phyloP scores from a whole-genome alignment of 2,329 filamentous ascomycete species.

The Daldinia sp. region DNA sequence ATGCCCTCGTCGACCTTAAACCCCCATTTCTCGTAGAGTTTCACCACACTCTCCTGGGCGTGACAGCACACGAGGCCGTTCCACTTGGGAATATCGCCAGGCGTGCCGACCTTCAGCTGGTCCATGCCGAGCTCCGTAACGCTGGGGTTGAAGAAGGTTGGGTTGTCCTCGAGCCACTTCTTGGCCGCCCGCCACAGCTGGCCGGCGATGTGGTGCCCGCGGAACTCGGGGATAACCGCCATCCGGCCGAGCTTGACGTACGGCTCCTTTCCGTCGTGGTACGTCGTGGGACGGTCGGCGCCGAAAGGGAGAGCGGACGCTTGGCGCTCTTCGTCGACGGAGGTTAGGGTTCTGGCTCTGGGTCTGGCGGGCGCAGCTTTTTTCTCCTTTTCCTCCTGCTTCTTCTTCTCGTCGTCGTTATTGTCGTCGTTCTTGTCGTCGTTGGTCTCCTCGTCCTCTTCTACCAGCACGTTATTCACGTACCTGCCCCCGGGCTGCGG shows the following conservation, averaged over 20 bases:
- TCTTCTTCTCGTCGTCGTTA: no score
- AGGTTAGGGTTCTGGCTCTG: constrained; percentile 30
- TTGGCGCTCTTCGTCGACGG: constrained; percentile 43
- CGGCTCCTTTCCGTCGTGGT: constrained; percentile 73
- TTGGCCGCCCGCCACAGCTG: constrained; percentile 76
- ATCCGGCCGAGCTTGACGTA: constrained; percentile 87
- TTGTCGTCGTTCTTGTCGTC: constrained; percentile 29
- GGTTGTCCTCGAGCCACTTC: constrained; percentile 74
- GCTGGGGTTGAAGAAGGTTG: constrained; percentile 65
- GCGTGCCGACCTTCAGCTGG: constrained; percentile 56
- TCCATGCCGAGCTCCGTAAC: constrained; percentile 60
- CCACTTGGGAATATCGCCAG: constrained; percentile 69
- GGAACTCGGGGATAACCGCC: constrained; percentile 74
- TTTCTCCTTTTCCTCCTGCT: not conserved
- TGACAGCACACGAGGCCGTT: constrained; percentile 82
- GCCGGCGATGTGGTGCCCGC: constrained; percentile 73
- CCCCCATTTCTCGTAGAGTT: constrained; percentile 77
- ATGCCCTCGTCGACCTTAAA: constrained; percentile 79
- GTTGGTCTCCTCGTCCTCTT: constrained; percentile 28
- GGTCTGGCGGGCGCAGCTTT: not conserved
- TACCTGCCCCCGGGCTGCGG: constrained; percentile 65
- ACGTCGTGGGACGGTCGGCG: constrained; percentile 61
- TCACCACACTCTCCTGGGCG: constrained; percentile 75
- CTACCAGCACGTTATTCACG: constrained; percentile 57
- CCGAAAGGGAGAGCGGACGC: constrained; percentile 45